Percentiles rank a stretch among this genome's conserved stretches.
phyloP scores from a whole-genome alignment of 768 basidiomycete species.

The Macrolepiota albuminosa region DNA sequence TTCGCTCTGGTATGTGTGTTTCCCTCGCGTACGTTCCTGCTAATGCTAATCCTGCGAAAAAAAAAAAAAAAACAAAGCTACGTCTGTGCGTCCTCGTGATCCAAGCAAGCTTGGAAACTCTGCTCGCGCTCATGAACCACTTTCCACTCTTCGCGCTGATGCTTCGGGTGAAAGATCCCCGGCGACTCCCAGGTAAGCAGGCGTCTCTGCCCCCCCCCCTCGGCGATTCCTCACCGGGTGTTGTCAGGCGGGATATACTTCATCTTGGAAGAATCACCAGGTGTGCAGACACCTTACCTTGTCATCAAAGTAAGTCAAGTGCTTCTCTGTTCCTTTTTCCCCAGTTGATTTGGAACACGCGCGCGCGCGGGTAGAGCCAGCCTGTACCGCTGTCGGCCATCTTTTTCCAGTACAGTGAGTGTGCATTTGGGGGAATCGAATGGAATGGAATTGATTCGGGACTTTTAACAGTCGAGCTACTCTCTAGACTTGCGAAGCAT shows the following conservation, averaged over 20 bases:
- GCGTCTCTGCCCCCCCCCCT: not conserved
- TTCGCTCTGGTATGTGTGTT: constrained; percentile 58
- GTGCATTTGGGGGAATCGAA: too few species aligned
- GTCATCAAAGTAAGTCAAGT: constrained; percentile 31
- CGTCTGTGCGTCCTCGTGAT: constrained; percentile 50
- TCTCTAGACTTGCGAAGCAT: constrained; percentile 44
- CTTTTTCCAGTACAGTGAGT: constrained; percentile 57
- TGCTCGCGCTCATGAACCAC: constrained; percentile 80
- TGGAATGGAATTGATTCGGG: not conserved
- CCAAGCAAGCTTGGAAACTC: constrained; percentile 59
- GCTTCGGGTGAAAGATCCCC: constrained; percentile 78
- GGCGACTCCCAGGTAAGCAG: constrained; percentile 68
- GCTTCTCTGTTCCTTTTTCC: not conserved
- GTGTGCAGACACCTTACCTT: constrained; percentile 18
- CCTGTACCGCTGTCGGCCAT: constrained; percentile 45
- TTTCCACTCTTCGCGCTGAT: constrained; percentile 90
- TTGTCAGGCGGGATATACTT: constrained; percentile 28
- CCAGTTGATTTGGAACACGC: not conserved
- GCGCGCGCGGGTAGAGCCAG: constrained; percentile 37
- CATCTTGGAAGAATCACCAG: constrained; percentile 22
- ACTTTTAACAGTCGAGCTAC: constrained; percentile 37
- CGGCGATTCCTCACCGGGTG: too few species aligned
- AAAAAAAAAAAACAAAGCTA: constrained; percentile 29
- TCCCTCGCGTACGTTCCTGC: constrained; percentile 35
- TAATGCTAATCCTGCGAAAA: not conserved